These are phyloP conservation scores for Rachicladosporium sp. DNA, from an alignment of 2,329 filamentous ascomycete species.

Conservation along the genomic window DNA sequence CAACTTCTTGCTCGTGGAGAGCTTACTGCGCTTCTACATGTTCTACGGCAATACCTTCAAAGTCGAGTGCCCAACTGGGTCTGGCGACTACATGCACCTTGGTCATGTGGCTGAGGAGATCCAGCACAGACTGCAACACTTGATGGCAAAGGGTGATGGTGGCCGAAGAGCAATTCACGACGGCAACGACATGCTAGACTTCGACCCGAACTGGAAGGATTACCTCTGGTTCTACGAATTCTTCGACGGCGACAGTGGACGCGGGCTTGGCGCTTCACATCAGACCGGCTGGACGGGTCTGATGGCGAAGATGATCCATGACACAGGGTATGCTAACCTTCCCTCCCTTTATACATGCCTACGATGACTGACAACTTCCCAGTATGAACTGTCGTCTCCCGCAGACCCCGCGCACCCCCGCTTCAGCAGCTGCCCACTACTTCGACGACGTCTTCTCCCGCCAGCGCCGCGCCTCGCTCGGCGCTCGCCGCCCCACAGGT, in stretches of 20 bases:
- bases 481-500: slow-evolving; percentile 56
- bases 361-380: slow-evolving; percentile 28
- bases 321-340: slow-evolving; percentile 63
- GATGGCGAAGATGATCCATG: slow-evolving; percentile 93
- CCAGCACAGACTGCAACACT: slow-evolving; percentile 84
- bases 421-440: slow-evolving; percentile 76
- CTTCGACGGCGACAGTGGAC: slow-evolving; percentile 84
- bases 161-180: slow-evolving; percentile 81
- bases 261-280: slow-evolving; percentile 81
- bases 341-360: background rate
- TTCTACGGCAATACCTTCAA: slow-evolving; percentile 85
- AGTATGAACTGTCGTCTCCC: slow-evolving; percentile 82
- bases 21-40: slow-evolving; percentile 87
- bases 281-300: slow-evolving; percentile 95
- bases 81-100: slow-evolving; percentile 88
- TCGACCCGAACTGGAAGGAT: slow-evolving; percentile 85
- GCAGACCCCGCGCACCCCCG: slow-evolving; percentile 81
- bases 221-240: slow-evolving; percentile 95
- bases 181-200: slow-evolving; percentile 78
- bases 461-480: slow-evolving; percentile 27
- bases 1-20: slow-evolving; percentile 89
- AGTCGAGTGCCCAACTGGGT: slow-evolving; percentile 88
- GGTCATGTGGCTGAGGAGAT: slow-evolving; percentile 91
- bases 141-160: slow-evolving; percentile 74
- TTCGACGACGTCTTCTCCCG: slow-evolving; percentile 80